Percentiles rank a stretch among this genome's conserved stretches.
These are phyloP conservation scores for Cyclotella atomus DNA, from an alignment of 108 stramenopile genomes.

Conservation along the genomic window DNA sequence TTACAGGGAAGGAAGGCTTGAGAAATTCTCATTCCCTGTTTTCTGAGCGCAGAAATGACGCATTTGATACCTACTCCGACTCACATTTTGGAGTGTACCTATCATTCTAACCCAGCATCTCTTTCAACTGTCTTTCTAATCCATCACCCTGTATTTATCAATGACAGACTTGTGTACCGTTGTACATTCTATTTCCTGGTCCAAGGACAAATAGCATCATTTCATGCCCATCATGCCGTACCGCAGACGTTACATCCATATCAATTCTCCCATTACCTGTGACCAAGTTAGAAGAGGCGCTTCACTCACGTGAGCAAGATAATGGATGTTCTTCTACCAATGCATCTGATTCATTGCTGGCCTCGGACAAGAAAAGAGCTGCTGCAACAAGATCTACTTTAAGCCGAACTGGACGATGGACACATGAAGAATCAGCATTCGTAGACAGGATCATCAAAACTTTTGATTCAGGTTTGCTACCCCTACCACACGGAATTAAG, in stretches of 20 bases:
- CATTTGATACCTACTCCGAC: background rate
- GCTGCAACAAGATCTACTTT: constrained; percentile 34
- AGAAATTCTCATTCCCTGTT: background rate
- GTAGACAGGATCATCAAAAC: constrained; percentile 64
- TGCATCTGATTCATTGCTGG: constrained; percentile 31
- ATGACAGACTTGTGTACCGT: constrained; percentile 27
- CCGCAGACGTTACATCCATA: constrained; percentile 10
- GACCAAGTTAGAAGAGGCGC: constrained; percentile 40
- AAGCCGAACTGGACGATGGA: constrained; percentile 82
- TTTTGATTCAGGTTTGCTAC: constrained; percentile 71
- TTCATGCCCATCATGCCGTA: constrained; percentile 26
- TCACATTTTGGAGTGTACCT: background rate
- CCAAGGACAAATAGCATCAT: background rate
- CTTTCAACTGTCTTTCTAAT: too few species aligned
- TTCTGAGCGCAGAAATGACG: background rate
- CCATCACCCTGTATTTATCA: too few species aligned
- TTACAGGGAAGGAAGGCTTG: constrained; percentile 1
- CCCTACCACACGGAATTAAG: constrained; percentile 79
- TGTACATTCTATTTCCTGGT: constrained; percentile 19
- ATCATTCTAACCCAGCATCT: too few species aligned
- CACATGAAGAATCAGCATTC: constrained; percentile 66
- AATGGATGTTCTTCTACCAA: constrained; percentile 16
- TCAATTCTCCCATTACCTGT: constrained; percentile 28
- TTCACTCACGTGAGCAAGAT: constrained; percentile 9
- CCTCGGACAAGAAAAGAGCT: constrained; percentile 27